Evolutionary conservation across 768 basidiomycete species (phyloP), one percentile per base, ranked within the genome.

Genomic region (Russula foetens): DNA sequence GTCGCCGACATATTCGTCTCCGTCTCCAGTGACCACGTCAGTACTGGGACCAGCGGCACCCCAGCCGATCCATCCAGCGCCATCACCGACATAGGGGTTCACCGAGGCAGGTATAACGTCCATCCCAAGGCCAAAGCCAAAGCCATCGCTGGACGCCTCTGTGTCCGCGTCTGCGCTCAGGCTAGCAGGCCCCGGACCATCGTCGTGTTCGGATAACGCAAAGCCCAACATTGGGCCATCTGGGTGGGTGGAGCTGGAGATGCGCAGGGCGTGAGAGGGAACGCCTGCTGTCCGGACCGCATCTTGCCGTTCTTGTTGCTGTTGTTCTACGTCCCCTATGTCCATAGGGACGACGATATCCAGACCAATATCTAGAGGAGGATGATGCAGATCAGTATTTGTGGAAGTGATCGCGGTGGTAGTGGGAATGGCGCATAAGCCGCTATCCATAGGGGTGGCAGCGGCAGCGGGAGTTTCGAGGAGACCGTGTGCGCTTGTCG

Each of bases 221-320:
- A 60, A 60, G n/a, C 59, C 48, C 2, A 61, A 38, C 48, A 61
- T 61, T 9, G 60, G 54, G 7, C 54, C 49, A 4, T 61, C 60
- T 7, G 54, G 60, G 33, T 61, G 54, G 17, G 33, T 17, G 26
- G 43, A 17, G 33, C 24, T 31, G 0, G 53, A 49, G 15, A 44
- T 50, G 0, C 54, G 60, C 15, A 61, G 31, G 3, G 39, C 50
- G 8, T 44, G 55, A 31, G 49, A 17, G 2, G 60, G 60, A 1
- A 45, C 44, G 24, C 23, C 17, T 12, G 15, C 28, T 0, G 24
- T 21, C 43, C 23, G 52, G 41, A 41, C 38, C 38, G 35, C 35
- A 7, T 41, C 46, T 24, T 48, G 50, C 7, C 5, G 58, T 21
- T 59, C 41, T 19, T 9, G 49, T 41, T 24, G 15, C 6, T 29